Evolutionary conservation across 768 basidiomycete species (phyloP), one percentile per base, ranked within the genome.

Genomic region (Lactarius hengduanensis): DNA sequence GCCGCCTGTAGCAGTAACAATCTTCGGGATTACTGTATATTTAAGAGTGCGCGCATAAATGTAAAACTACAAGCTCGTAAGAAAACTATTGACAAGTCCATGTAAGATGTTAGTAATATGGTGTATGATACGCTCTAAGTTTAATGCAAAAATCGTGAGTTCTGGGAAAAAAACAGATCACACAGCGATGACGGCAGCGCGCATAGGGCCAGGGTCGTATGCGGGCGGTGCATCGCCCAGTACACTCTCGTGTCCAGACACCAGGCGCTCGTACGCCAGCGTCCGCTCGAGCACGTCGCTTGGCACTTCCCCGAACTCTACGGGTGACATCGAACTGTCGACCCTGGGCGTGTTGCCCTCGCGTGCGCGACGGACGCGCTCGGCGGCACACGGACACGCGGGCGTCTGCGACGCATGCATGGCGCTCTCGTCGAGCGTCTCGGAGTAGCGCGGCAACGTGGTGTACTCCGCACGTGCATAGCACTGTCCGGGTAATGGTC

Each of bases 201-300:
- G 36, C n/a, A 28, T 41, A 59, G 61, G 62, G 4, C 32, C 64
- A 16, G 67, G 74, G 45, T 78, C 78, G 73, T 95, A 94, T n/a
- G 85, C 79, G 4, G 96, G 96, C 0, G 96, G 95, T 9, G 84
- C 83, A 74, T 97, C 94, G 8, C 95, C 95, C 18, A 81, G 80
- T 72, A 90, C 88, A 57, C 83, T 90, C 75, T 91, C 90, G 74
- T 89, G 87, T 28, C 96, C 95, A 13, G 90, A 84, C 45, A 97
- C 82, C 22, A 97, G 82, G 30, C 89, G 82, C 73, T 94, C 94
- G 71, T 90, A 94, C 55, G 45, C 61, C 30, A 70, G 41, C 40
- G 68, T 70, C 65, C 89, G 82, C 50, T 76, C 70, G 64, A 84
- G 28, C 80, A 79, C n/a, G 76, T 75, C 45, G 80, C 71, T n/a